A percentile compares a stretch with the other conserved stretches of the same genome.
Conservation (phyloP, 371 early-diverging fungal genomes). For the Rhizomucor pusillus region DNA sequence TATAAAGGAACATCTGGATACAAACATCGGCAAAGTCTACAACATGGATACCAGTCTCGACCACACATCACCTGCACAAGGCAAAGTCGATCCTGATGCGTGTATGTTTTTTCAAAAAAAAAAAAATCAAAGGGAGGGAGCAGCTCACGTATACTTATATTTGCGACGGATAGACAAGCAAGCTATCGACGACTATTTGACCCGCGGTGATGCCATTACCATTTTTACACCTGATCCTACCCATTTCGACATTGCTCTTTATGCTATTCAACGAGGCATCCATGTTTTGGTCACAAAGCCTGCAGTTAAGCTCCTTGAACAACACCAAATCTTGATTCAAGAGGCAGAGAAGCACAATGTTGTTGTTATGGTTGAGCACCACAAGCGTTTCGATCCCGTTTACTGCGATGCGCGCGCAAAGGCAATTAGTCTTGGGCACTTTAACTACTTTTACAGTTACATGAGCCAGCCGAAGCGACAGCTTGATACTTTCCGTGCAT, state of each 20-base stretch:
- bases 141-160: background rate
- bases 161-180: constrained; percentile 23
- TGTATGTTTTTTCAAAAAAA: constrained; percentile 16
- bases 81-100: constrained; percentile 27
- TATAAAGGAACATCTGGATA: constrained; percentile 27
- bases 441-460: constrained; percentile 46
- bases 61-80: constrained; percentile 29
- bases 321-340: constrained; percentile 36
- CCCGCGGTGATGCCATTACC: constrained; percentile 43
- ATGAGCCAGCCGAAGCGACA: constrained; percentile 55
- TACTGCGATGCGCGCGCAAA: constrained; percentile 30
- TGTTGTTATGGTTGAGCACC: constrained; percentile 44
- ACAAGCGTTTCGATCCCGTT: constrained; percentile 53
- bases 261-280: constrained; percentile 41
- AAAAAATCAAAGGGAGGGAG: background rate
- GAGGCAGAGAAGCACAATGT: constrained; percentile 39
- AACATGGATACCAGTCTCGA: constrained; percentile 28
- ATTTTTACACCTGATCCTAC: constrained; percentile 57
- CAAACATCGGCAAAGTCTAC: constrained; percentile 30
- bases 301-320: constrained; percentile 36
- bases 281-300: constrained; percentile 53
- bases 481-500: constrained; percentile 44
- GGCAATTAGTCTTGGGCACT: constrained; percentile 30
- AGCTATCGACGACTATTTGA: constrained; percentile 39
- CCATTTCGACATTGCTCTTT: constrained; percentile 42